Evolutionary conservation across 2,329 filamentous ascomycete species (phyloP).

Genomic region (Arthrobotrys megalospora): DNA sequence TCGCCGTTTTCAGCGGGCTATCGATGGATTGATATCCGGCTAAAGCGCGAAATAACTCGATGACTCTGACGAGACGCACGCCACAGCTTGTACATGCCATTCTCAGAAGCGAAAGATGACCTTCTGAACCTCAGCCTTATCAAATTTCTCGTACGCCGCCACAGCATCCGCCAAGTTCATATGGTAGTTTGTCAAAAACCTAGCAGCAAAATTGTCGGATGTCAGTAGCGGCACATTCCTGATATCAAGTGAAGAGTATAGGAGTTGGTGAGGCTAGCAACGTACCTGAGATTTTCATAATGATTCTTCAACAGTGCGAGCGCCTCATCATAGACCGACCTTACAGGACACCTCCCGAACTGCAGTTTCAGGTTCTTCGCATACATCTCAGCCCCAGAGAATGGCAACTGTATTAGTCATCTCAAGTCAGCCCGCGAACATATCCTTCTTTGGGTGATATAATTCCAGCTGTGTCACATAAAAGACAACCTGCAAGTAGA

Average conservation of each 20-base stretch:
- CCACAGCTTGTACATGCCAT: slow-evolving; percentile 54
- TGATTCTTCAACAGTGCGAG: slow-evolving; percentile 77
- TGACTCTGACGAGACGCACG: slow-evolving; percentile 30
- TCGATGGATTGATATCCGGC: slow-evolving; percentile 37
- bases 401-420: slow-evolving; percentile 63
- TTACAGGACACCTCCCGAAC: slow-evolving; percentile 83
- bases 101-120: slow-evolving; percentile 68
- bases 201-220: slow-evolving; percentile 59
- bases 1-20: slow-evolving; percentile 48
- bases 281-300: slow-evolving; percentile 77
- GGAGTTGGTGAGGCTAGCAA: slow-evolving; percentile 1
- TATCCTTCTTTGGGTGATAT: slow-evolving; percentile 39
- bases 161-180: slow-evolving; percentile 71
- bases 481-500: slow-evolving; percentile 34
- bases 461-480: slow-evolving; percentile 39
- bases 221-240: slow-evolving; percentile 1
- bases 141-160: slow-evolving; percentile 72
- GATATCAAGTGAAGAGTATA: slow-evolving; percentile 4
- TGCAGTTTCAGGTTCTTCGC: slow-evolving; percentile 80
- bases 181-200: slow-evolving; percentile 72
- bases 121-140: slow-evolving; percentile 72
- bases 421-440: slow-evolving; percentile 69
- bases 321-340: slow-evolving; percentile 78
- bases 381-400: slow-evolving; percentile 67
- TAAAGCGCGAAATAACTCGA: slow-evolving; percentile 34